Evolutionary conservation across 225 moss, liverwort and hornwort species (phyloP), one percentile per base, ranked within the genome.

Genomic region (Sphagnum contortum): DNA sequence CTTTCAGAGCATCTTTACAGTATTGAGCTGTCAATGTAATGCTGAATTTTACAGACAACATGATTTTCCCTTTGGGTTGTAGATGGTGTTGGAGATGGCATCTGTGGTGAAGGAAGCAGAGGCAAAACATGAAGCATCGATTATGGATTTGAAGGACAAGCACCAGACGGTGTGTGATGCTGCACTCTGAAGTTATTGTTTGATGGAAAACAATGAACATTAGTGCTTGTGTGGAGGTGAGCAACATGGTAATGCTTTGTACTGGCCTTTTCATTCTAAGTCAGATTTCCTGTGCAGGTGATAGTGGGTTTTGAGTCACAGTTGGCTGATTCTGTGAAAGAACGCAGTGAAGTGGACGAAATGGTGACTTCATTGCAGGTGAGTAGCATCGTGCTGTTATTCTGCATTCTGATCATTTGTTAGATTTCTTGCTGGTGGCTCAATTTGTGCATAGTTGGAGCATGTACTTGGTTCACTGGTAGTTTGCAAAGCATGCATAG

Each of bases 81-180:
- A 80, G 79, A 74, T 59, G 50, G 77, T 73, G 44, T 48, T 87
- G 64, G 88, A 87, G 68, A 74, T 90, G 71, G 57, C 64, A 47
- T 81, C 66, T 29, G 76, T 76, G 62, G 64, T 85, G 77, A 88
- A 87, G 80, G 96, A 92, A 72, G 83, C 81, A 5, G 88, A 90
- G 76, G 76, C 74, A 7, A 83, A 72, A 56, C 83, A 88, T 52
- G 88, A 87, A 68, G 70, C 83, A 74, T 78, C 83, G 61, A 59
- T 96, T 12, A 48, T 79, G 45, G 90, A 90, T 53, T 59, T 90
- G 48, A 83, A 87, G 76, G 92, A 90, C 70, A 90, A 90, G 9
- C 76, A 83, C 75, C 83, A 79, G 67, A 96, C 83, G 85, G 82
- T 75, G 48, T 52, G 12, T 48, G 48, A 63, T 47, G 5, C 9